These are phyloP conservation scores for Phoenix roebelenii DNA, from an alignment of 176 grass and related monocot species.

Conservation along the genomic window DNA sequence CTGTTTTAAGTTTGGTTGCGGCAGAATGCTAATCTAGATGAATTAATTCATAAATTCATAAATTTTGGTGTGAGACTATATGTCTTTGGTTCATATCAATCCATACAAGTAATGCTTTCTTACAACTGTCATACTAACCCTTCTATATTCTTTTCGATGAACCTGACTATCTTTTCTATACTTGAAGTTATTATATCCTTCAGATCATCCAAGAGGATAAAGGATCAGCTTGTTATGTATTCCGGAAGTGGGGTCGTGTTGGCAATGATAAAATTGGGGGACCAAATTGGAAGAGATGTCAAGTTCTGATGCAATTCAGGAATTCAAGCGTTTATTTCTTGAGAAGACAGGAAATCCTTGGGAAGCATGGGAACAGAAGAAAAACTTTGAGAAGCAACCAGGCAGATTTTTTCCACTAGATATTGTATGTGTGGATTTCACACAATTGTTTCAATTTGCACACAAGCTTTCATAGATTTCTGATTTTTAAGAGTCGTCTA, in stretches of 20 bases:
- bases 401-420: slow-evolving; percentile 82
- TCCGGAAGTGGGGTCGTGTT: slow-evolving; percentile 89
- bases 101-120: too few relatives aligned
- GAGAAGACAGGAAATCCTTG: slow-evolving; percentile 94
- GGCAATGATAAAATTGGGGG: slow-evolving; percentile 81
- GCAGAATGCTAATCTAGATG: too few relatives aligned
- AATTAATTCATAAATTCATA: too few relatives aligned
- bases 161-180: slow-evolving; percentile 2
- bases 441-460: too few relatives aligned
- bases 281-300: slow-evolving; percentile 71
- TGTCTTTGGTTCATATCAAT: too few relatives aligned
- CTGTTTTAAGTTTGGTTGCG: too few relatives aligned
- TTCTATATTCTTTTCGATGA: neutral
- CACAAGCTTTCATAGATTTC: too few relatives aligned
- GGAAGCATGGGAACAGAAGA: slow-evolving; percentile 87
- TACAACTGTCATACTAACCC: too few relatives aligned
- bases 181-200: slow-evolving; percentile 83
- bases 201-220: slow-evolving; percentile 89
- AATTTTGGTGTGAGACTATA: too few relatives aligned
- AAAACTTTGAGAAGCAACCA: slow-evolving; percentile 76
- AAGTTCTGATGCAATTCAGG: slow-evolving; percentile 68
- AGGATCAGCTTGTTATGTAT: slow-evolving; percentile 74
- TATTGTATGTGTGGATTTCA: slow-evolving; percentile 41
- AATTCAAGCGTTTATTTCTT: slow-evolving; percentile 95
- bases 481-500: too few relatives aligned